These are phyloP conservation scores for Kwoniella botswanensis DNA, from an alignment of 768 basidiomycete genomes.

Conservation along the genomic window DNA sequence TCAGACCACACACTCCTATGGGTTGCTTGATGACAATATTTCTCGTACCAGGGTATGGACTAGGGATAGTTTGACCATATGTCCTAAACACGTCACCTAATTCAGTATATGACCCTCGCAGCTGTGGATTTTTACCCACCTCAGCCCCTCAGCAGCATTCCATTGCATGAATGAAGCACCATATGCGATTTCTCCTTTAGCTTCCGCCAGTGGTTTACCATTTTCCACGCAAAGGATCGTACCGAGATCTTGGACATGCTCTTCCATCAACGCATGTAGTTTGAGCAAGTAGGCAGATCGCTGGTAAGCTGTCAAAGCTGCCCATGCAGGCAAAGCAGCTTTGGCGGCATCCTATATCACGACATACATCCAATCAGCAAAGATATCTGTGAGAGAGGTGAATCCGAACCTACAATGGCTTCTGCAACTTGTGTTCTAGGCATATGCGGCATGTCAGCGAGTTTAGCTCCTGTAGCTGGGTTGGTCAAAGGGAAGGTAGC, in stretches of 20 bases:
- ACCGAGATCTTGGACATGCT: slow-evolving; percentile 44
- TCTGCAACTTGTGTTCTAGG: slow-evolving; percentile 74
- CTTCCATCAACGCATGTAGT: slow-evolving; percentile 30
- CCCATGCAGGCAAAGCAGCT: slow-evolving; percentile 26
- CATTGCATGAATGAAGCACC: slow-evolving; percentile 36
- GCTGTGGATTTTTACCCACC: slow-evolving; percentile 7
- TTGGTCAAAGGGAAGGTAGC: slow-evolving; percentile 40
- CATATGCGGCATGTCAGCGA: slow-evolving; percentile 32
- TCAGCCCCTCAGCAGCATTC: slow-evolving; percentile 44
- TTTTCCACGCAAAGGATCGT: slow-evolving; percentile 48
- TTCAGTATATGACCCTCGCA: neutral
- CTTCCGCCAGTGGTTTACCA: slow-evolving; percentile 49
- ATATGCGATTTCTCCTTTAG: slow-evolving; percentile 43
- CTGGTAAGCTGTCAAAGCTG: slow-evolving; percentile 24
- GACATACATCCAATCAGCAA: slow-evolving; percentile 1
- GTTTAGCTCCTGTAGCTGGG: slow-evolving; percentile 38
- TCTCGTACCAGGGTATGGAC: slow-evolving; percentile 69
- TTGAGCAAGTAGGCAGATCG: slow-evolving; percentile 34
- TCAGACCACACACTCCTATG: slow-evolving; percentile 59
- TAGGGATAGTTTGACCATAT: slow-evolving; percentile 93
- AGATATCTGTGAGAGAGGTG: neutral
- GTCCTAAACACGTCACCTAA: slow-evolving; percentile 66
- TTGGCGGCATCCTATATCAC: slow-evolving; percentile 21
- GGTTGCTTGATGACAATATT: slow-evolving; percentile 95
- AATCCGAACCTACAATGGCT: slow-evolving; percentile 65